Conservation (phyloP, 2,329 filamentous ascomycete species). For the Didymellaceae sp. region DNA sequence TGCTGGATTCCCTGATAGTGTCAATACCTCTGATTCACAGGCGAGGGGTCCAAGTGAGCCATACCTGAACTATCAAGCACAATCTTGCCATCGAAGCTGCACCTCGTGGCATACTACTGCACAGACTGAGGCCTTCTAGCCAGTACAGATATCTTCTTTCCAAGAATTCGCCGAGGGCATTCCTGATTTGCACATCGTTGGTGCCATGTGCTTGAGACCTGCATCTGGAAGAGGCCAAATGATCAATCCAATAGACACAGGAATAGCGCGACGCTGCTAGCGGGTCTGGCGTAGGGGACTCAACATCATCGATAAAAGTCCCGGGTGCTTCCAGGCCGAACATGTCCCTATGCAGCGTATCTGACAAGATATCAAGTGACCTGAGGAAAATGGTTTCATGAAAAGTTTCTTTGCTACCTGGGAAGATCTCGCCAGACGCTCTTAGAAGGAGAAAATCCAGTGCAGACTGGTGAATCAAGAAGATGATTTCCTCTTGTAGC, state of each 20-base stretch:
- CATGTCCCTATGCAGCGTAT: constrained; percentile 33
- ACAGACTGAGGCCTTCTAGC: no score
- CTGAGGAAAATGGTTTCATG: constrained; percentile 23
- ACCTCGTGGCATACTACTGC: constrained; percentile 12
- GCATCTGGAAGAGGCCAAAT: constrained; percentile 31
- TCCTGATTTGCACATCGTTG: no score
- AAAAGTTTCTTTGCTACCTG: constrained; percentile 11
- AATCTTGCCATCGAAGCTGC: constrained; percentile 17
- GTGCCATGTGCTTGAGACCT: no score
- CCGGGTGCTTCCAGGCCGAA: constrained; percentile 27
- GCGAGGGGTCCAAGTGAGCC: background rate
- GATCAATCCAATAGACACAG: constrained; percentile 46
- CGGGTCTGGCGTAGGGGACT: constrained; percentile 31
- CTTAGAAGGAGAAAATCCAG: constrained; percentile 50
- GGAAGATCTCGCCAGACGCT: constrained; percentile 37
- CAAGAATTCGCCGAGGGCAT: no score
- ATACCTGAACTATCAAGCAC: constrained; percentile 7
- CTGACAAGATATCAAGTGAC: constrained; percentile 41
- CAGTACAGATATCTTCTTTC: no score
- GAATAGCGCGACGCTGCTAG: constrained; percentile 32
- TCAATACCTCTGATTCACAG: background rate
- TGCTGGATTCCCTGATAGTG: background rate
- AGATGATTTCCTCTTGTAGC: constrained; percentile 18
- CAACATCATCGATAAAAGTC: constrained; percentile 24
- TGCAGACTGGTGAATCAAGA: constrained; percentile 54